Evolutionary conservation across 805 yeast genomes (phyloP).

Genomic region (Lachancea dasiensis): DNA sequence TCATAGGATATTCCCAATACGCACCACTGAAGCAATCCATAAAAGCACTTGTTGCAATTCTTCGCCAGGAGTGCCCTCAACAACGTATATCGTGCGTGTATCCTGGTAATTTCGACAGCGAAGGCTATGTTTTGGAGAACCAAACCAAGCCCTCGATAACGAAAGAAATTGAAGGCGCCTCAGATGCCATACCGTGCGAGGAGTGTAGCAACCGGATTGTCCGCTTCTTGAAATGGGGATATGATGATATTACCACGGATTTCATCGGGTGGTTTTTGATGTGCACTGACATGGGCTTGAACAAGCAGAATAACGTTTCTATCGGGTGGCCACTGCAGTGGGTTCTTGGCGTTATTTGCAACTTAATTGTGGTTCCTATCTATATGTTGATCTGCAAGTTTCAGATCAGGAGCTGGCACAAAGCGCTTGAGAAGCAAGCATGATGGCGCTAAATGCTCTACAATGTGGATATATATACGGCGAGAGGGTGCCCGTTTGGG

Average conservation of each 20-base stretch:
- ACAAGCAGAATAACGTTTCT: conserved; percentile 46
- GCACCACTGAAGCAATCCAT: conserved; percentile 86
- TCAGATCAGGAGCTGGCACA: conserved; percentile 48
- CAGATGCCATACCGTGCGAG: conserved; percentile 59
- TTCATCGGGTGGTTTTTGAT: conserved; percentile 76
- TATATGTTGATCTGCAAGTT: conserved; percentile 44
- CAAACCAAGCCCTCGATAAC: conserved; percentile 82
- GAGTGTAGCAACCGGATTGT: conserved; percentile 60
- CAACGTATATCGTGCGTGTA: conserved; percentile 67
- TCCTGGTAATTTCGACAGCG: conserved; percentile 88
- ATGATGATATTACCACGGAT: conserved; percentile 75
- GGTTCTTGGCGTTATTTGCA: conserved; percentile 42
- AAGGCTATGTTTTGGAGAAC: conserved; percentile 80
- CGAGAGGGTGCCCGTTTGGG: too few relatives aligned
- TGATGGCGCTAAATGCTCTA: neutral
- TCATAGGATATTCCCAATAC: conserved; percentile 87
- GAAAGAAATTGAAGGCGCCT: conserved; percentile 76
- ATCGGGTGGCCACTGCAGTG: conserved; percentile 48
- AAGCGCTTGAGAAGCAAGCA: conserved; percentile 19
- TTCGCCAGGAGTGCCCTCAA: conserved; percentile 80
- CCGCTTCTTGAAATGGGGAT: conserved; percentile 52
- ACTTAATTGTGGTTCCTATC: conserved; percentile 53
- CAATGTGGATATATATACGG: too few relatives aligned
- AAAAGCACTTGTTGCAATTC: conserved; percentile 62
- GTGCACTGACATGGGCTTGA: conserved; percentile 57